These are phyloP conservation scores for Cercospora sp. DNA, from an alignment of 2,329 filamentous ascomycete species.

Conservation along the genomic window DNA sequence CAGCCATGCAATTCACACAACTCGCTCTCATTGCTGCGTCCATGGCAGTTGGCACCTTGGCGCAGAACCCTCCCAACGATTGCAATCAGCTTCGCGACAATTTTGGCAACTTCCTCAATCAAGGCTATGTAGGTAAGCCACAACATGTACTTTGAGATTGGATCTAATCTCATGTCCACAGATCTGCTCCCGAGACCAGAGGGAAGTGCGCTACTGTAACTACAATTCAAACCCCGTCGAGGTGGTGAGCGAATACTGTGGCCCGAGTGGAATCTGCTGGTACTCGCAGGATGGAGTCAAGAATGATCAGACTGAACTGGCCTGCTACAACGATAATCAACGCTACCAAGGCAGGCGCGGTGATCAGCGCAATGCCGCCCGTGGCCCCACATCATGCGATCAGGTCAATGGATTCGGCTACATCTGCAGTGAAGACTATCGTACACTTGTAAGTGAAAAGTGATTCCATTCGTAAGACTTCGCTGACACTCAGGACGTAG, in stretches of 20 bases:
- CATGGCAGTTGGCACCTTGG: conserved; percentile 7
- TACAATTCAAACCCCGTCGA: neutral
- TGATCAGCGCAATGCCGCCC: too few relatives aligned
- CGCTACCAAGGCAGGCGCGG: too few relatives aligned
- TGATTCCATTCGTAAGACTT: too few relatives aligned
- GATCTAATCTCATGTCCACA: neutral
- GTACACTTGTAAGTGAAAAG: conserved; percentile 11
- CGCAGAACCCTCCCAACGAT: neutral
- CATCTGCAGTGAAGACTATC: conserved; percentile 17
- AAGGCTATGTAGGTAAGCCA: conserved; percentile 9
- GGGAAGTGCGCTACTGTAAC: conserved; percentile 14
- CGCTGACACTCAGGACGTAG: too few relatives aligned
- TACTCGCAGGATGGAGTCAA: conserved; percentile 5
- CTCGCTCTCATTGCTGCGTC: conserved; percentile 7
- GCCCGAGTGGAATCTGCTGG: conserved; percentile 6
- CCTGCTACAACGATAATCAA: neutral
- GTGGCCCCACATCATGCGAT: conserved; percentile 13
- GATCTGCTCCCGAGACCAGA: conserved; percentile 9
- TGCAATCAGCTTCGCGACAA: conserved; percentile 7
- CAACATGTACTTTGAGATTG: neutral
- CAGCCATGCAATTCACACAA: neutral
- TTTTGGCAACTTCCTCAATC: neutral
- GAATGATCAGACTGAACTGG: neutral
- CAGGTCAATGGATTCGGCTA: conserved; percentile 13
- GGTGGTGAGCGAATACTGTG: conserved; percentile 13